Conservation (phyloP, 129 eudicot genomes). For the Arctium lappa region DNA sequence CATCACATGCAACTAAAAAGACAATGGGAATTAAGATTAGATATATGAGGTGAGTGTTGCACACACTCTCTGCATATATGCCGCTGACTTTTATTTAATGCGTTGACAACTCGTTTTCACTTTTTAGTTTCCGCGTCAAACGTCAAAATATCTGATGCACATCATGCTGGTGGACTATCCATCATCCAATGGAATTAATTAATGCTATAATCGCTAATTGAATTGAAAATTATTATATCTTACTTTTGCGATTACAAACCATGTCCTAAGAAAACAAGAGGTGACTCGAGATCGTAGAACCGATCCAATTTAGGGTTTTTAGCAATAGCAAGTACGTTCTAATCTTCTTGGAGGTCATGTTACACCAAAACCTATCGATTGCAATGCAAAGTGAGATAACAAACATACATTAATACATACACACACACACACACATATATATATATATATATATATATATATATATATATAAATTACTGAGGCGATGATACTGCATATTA, state of each 20-base stretch:
- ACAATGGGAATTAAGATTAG: constrained; percentile 21
- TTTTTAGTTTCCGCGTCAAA: constrained; percentile 22
- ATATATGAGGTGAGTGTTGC: constrained; percentile 21
- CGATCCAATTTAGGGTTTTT: not conserved
- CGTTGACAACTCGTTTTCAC: constrained; percentile 21
- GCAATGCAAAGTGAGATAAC: no score
- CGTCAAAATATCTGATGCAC: constrained; percentile 16
- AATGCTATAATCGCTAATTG: not conserved
- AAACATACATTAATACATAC: no score
- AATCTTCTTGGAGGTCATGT: no score
- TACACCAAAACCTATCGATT: no score
- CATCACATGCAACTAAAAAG: constrained; percentile 20
- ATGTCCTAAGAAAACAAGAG: not conserved
- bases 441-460: no score
- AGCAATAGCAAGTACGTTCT: not conserved
- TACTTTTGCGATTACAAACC: not conserved
- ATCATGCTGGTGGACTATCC: not conserved
- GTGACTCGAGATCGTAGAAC: not conserved
- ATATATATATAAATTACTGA: no score
- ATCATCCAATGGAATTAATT: not conserved
- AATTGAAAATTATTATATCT: not conserved
- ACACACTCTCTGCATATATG: constrained; percentile 4
- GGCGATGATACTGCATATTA: no score
- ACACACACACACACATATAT: no score
- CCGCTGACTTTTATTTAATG: constrained; percentile 13